Base-by-base conservation (phyloP, 805 yeast species). In the Blastobotrys attinorum region DNA sequence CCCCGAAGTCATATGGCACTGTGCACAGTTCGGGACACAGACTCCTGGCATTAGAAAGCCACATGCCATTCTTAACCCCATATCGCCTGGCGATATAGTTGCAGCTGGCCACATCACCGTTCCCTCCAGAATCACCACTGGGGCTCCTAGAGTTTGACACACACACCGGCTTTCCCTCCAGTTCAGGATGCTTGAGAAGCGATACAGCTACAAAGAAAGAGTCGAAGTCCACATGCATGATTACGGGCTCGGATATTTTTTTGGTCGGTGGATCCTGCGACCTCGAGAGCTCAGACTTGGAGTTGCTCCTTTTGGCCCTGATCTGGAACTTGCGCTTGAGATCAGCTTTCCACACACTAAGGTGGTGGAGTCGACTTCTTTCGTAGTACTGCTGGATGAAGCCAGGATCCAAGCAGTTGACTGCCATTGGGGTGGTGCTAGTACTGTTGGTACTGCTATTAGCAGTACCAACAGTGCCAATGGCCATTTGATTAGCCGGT, bases 191-290 rank as follows among this genome's bases (percentile, higher is more conserved):
- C 13, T 64, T 68, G 43, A 79, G 63, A 2, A 85, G 74, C 0
- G 96, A 83, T 0, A 83, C 96, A 0, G 94, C 73, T 2, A 89
- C 97, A 63, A 90, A 90, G 56, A 92, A 90, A 51, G 95, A 87
- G 60, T 90, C 98, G 61, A 88, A 90, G 60, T 90, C 98, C 27
- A 90, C 71, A 60, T 90, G 97, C 43, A 89, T 58, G 7, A 89
- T 74, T 1, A 72, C 58, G 38, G 32, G 44, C 43, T 52, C 16
- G 50, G 37, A 3, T 11, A 8, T 25, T 25, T 25, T 25, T 7
- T 11, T 25, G 15, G 22, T 22, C n/a, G 39, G 25, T 17, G 16
- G 8, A 31, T 4, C 11, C 39, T 27, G 10, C 18, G n/a, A 35
- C 32, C 27, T 43, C 37, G 37, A 56, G 31, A 41, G 42, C 41